Percentiles rank a stretch among this genome's conserved stretches.
Evolutionary conservation across 225 moss, liverwort and hornwort species (phyloP).

Genomic region (Bryoerythrophyllum caledonicum): DNA sequence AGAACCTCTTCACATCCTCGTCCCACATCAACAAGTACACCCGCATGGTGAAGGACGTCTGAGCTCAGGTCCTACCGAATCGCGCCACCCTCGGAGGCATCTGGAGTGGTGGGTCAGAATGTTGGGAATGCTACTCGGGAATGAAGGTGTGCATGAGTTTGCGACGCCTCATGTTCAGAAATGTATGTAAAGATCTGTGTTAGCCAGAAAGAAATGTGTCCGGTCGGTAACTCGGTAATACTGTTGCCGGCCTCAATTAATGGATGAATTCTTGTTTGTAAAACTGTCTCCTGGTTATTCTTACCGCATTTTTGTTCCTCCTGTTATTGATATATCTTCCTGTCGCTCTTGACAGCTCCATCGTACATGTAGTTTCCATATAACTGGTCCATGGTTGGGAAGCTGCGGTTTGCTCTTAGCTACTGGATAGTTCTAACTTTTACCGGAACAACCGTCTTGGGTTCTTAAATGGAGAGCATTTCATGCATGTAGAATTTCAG

Average conservation of each 20-base stretch:
- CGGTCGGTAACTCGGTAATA: background rate
- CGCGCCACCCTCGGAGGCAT: background rate
- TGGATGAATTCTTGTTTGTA: background rate
- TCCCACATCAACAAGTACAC: background rate
- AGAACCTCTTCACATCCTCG: slow-evolving; percentile 39
- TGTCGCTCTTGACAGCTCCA: no score
- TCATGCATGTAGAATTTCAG: no score
- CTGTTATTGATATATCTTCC: no score
- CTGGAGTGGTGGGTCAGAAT: background rate
- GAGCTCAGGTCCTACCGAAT: background rate
- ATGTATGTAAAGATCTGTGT: background rate
- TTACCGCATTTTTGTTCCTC: no score
- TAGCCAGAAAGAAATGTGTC: background rate
- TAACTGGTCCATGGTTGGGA: no score
- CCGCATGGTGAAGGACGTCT: background rate
- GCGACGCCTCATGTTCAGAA: background rate
- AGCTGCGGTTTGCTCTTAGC: no score
- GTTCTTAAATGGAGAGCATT: no score
- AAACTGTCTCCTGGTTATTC: background rate
- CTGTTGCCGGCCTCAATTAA: no score
- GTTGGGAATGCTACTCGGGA: background rate
- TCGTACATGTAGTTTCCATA: no score
- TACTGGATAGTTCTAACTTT: no score
- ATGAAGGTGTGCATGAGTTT: background rate
- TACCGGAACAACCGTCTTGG: no score